Conservation (phyloP, 1,284 basidiomycete species). For the Heterobasidion annosum region DNA sequence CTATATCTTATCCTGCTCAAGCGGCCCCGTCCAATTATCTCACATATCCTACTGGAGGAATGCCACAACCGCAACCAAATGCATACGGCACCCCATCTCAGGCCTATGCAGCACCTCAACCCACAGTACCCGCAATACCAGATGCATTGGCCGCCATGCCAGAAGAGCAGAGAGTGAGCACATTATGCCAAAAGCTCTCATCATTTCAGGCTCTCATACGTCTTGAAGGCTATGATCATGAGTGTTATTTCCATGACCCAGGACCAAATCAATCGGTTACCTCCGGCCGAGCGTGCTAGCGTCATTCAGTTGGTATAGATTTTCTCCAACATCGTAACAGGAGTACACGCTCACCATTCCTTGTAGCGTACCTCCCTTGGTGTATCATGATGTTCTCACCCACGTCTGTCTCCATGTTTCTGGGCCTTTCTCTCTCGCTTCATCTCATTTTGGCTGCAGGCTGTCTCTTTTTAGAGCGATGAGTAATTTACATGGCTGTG, state of each 20-base stretch:
- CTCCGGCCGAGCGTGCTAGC: slow-evolving; percentile 50
- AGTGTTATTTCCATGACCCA: slow-evolving; percentile 61
- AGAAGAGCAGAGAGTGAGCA: slow-evolving; percentile 59
- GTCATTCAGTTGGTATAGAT: slow-evolving; percentile 58
- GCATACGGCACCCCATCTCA: slow-evolving; percentile 6
- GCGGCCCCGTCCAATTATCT: slow-evolving; percentile 9
- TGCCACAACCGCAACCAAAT: slow-evolving; percentile 1
- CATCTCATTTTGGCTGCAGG: not conserved
- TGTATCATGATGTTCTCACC: slow-evolving; percentile 1
- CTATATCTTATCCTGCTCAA: slow-evolving; percentile 24
- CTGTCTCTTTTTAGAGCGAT: not conserved
- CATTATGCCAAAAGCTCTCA: slow-evolving; percentile 20
- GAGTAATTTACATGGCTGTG: not conserved
- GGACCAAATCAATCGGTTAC: slow-evolving; percentile 55
- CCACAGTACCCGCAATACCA: slow-evolving; percentile 21
- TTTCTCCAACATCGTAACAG: not conserved
- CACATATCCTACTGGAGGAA: slow-evolving; percentile 4
- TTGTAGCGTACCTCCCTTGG: slow-evolving; percentile 10
- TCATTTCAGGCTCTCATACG: not conserved
- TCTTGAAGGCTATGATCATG: slow-evolving; percentile 50
- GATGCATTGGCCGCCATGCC: slow-evolving; percentile 51
- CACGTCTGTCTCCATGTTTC: not conserved
- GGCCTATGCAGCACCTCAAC: slow-evolving; percentile 10
- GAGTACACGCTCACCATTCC: not conserved
- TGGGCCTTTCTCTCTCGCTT: not conserved